phyloP scores from a whole-genome alignment of 1,139 yeast species.

The Geotrichum candidum region DNA sequence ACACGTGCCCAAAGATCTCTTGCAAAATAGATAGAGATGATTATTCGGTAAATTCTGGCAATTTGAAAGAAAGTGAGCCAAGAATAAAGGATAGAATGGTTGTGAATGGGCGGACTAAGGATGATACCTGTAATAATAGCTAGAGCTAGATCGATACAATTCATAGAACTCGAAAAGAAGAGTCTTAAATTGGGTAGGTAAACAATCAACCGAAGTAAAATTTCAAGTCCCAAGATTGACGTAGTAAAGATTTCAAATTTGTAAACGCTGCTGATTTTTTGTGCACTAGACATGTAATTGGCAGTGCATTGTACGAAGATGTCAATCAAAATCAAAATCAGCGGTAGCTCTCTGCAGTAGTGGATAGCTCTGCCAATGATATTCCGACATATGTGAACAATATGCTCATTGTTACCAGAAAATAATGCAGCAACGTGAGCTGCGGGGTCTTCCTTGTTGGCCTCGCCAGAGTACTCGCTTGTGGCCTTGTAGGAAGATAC shows the following conservation, averaged over 20 bases:
- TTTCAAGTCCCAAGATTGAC: conserved; percentile 47
- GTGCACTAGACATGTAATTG: conserved; percentile 21
- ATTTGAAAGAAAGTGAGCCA: conserved; percentile 81
- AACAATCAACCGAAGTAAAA: conserved; percentile 50
- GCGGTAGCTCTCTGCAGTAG: conserved; percentile 39
- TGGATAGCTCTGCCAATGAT: conserved; percentile 23
- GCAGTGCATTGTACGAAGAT: conserved; percentile 47
- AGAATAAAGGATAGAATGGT: conserved; percentile 49
- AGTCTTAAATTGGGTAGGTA: conserved; percentile 56
- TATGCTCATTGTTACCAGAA: conserved; percentile 16
- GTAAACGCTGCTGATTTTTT: not conserved
- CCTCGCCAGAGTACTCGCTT: conserved; percentile 25
- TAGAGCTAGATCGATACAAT: conserved; percentile 55
- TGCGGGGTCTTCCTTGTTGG: conserved; percentile 13
- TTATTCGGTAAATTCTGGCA: conserved; percentile 70
- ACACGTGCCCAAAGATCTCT: conserved; percentile 64
- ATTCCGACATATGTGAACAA: conserved; percentile 20
- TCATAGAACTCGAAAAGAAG: conserved; percentile 53
- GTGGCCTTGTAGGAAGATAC: conserved; percentile 58
- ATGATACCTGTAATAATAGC: conserved; percentile 57
- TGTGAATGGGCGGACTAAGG: conserved; percentile 48
- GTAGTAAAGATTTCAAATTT: conserved; percentile 18
- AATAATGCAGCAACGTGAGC: not conserved
- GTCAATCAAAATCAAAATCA: conserved; percentile 44
- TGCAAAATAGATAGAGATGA: conserved; percentile 50